Evolutionary conservation across 1,284 basidiomycete genomes (phyloP).

Genomic region (Schizophyllum amplum): DNA sequence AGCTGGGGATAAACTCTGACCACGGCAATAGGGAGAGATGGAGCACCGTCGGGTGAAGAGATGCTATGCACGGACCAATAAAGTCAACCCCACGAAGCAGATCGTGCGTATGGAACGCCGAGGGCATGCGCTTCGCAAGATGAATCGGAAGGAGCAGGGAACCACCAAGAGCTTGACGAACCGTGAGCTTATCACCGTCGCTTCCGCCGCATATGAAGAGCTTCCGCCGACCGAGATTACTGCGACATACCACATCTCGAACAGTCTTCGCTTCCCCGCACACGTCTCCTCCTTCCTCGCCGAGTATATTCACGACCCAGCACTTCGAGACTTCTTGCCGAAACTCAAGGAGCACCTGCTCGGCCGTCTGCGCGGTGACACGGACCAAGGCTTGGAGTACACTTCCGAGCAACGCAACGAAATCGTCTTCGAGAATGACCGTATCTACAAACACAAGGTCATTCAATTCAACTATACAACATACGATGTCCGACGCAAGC

Average conservation of each 20-base stretch:
- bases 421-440: constrained; percentile 14
- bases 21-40: constrained; percentile 11
- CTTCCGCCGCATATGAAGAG: constrained; percentile 5
- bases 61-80: constrained; percentile 14
- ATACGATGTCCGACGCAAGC: constrained; percentile 17
- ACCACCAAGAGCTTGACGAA: constrained; percentile 21
- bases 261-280: not conserved
- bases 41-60: constrained; percentile 14
- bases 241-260: constrained; percentile 5
- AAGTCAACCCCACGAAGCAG: constrained; percentile 8
- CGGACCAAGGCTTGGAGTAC: constrained; percentile 14
- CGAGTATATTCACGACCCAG: constrained; percentile 4
- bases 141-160: constrained; percentile 7
- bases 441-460: constrained; percentile 15
- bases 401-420: constrained; percentile 8
- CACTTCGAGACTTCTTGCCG: constrained; percentile 13
- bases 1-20: too few relatives aligned
- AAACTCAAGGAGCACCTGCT: constrained; percentile 17
- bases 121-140: not conserved
- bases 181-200: constrained; percentile 10
- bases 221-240: not conserved
- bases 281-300: too few relatives aligned
- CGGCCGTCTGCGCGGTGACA: constrained; percentile 8
- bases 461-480: constrained; percentile 18
- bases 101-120: constrained; percentile 11